A percentile compares a stretch with the other conserved stretches of the same genome.
Conservation (phyloP, 129 eudicot species). For the Glebionis coronaria region DNA sequence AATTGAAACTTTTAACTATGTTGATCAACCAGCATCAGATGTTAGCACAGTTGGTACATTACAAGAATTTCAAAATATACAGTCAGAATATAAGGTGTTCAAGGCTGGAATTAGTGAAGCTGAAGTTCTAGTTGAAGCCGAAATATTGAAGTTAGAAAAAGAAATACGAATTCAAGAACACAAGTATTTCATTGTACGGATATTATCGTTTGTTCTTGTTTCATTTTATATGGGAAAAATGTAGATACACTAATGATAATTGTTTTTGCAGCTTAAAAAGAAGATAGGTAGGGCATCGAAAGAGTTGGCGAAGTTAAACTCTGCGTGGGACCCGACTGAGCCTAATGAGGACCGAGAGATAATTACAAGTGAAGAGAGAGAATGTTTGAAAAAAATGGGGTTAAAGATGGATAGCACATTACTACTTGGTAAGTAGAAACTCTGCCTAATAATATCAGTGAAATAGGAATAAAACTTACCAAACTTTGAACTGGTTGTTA, state of each 20-base stretch:
- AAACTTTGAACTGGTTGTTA: no score
- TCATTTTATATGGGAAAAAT: neutral
- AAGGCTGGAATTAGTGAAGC: slow-evolving; percentile 31
- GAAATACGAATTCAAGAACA: slow-evolving; percentile 58
- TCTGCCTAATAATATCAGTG: neutral
- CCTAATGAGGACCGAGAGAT: slow-evolving; percentile 68
- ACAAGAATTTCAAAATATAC: slow-evolving; percentile 61
- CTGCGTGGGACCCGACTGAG: slow-evolving; percentile 54
- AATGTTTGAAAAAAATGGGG: slow-evolving; percentile 65
- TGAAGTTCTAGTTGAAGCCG: slow-evolving; percentile 54
- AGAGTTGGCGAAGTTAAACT: slow-evolving; percentile 46
- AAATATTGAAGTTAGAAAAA: slow-evolving; percentile 53
- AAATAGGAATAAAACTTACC: no score
- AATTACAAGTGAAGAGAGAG: slow-evolving; percentile 78
- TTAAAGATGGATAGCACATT: slow-evolving; percentile 68
- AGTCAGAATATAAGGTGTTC: slow-evolving; percentile 32
- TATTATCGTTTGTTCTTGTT: slow-evolving; percentile 12
- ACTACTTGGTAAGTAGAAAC: slow-evolving; percentile 72
- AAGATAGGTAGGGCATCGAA: slow-evolving; percentile 63
- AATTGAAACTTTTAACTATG: slow-evolving; percentile 36
- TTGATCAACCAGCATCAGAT: slow-evolving; percentile 37
- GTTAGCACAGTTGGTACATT: slow-evolving; percentile 58
- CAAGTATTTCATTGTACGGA: slow-evolving; percentile 64
- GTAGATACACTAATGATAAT: neutral
- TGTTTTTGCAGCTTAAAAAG: slow-evolving; percentile 58